These are phyloP conservation scores for Pyrus hybrid DNA, from an alignment of 331 rosid species.

Conservation along the genomic window DNA sequence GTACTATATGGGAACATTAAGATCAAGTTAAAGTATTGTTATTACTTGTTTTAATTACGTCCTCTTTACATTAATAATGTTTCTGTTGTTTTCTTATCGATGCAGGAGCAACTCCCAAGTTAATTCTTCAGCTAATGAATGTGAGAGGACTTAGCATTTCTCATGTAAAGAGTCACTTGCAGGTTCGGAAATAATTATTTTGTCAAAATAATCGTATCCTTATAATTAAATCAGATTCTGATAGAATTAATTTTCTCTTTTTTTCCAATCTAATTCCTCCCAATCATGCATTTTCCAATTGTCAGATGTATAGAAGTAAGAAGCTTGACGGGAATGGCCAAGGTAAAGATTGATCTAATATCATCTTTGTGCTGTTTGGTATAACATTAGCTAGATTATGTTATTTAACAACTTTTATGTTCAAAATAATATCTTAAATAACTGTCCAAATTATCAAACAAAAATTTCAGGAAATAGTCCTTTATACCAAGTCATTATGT, in stretches of 20 bases:
- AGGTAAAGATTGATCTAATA: slow-evolving; percentile 38
- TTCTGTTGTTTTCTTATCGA: background rate
- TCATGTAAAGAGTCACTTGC: slow-evolving; percentile 53
- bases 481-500: too few relatives aligned
- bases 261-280: background rate
- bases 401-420: background rate
- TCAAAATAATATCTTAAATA: background rate
- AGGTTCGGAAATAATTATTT: slow-evolving; percentile 14
- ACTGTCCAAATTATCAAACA: background rate
- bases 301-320: slow-evolving; percentile 93
- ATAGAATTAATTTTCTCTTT: background rate
- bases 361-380: background rate
- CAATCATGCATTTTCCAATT: background rate
- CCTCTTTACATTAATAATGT: background rate
- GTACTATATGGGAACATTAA: background rate
- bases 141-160: slow-evolving; percentile 45
- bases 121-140: slow-evolving; percentile 44
- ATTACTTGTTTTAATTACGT: background rate
- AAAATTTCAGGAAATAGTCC: background rate
- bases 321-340: slow-evolving; percentile 83
- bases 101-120: slow-evolving; percentile 50
- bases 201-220: background rate
- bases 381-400: background rate
- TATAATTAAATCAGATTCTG: background rate
- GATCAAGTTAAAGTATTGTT: background rate